Base-by-base conservation (phyloP, 1,139 yeast species). In the Chernovozyma aurita region DNA sequence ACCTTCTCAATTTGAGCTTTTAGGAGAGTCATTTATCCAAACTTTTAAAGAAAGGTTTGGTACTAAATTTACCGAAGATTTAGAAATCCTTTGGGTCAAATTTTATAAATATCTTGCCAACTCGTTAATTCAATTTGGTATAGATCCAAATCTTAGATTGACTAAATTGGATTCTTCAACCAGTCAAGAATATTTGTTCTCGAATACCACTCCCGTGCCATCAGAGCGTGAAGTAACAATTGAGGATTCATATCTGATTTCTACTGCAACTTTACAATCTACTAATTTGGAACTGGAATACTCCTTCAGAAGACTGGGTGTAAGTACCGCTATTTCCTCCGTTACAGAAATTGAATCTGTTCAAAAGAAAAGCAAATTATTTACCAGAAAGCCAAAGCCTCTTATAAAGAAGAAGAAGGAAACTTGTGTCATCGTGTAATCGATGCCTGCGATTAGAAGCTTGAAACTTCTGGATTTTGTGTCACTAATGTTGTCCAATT, bases 1-100 rank as follows among this genome's bases (percentile, higher is more conserved):
- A 45, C 78, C 86, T 0, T 71, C 73, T 7, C 82, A 80, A 54
- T 85, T 81, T 51, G 86, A 83, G 54, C 59, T 81, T 32, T 82
- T 86, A 82, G 95, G 95, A 2, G 78, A 78, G 43, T 94, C 94
- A 0, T 65, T 86, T 36, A 66, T 85, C 40, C 76, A 75, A 46
- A 85, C 95, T 1, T 78, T 85, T 49, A 76, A 77, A 48, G 92
- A 85, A 55, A 61, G 95, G 48, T 81, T 68, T 44, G 74, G 73
- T 4, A 46, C 40, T 13, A 55, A 60, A 16, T 76, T 76, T 50
- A 68, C 67, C 32, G 62, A 69, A 29, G 78, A 73, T 41, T 57
- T 75, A 38, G 81, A 76, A 49, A 72, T 80, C 41, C 77, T 84
- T 38, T 85, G 95, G 95, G 79, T 84, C 45, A 79, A 83, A 46